phyloP scores from a whole-genome alignment of 2,329 filamentous ascomycete species.

The Chlorencoelia australis region DNA sequence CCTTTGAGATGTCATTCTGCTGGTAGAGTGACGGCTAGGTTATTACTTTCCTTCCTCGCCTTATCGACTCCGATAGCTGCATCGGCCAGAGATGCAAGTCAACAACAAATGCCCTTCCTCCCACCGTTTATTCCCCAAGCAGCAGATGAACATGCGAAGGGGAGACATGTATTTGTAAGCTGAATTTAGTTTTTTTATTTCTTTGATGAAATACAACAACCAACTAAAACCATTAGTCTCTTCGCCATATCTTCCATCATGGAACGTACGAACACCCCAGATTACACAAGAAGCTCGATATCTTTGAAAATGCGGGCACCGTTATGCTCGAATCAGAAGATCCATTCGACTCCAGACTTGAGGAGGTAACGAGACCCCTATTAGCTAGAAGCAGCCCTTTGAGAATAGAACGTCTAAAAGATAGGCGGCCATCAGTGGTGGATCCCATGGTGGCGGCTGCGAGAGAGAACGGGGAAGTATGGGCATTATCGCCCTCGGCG shows the following conservation, averaged over 20 bases:
- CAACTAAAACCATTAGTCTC: constrained; percentile 34
- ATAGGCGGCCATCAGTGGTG: constrained; percentile 66
- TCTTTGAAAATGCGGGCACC: constrained; percentile 41
- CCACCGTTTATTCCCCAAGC: constrained; percentile 28
- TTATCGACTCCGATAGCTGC: constrained; percentile 37
- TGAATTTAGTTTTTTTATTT: background rate
- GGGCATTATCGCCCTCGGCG: constrained; percentile 58
- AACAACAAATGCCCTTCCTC: constrained; percentile 30
- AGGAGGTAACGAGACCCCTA: constrained; percentile 43
- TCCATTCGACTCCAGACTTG: constrained; percentile 32
- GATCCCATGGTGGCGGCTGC: constrained; percentile 69
- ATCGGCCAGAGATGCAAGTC: constrained; percentile 26
- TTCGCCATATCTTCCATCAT: constrained; percentile 90
- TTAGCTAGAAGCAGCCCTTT: constrained; percentile 52
- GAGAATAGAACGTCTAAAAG: constrained; percentile 70
- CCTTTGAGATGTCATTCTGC: constrained; percentile 41
- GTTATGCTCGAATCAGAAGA: constrained; percentile 56
- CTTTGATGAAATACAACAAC: constrained; percentile 1
- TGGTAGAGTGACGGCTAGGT: constrained; percentile 44
- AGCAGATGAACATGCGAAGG: constrained; percentile 34
- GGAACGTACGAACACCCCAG: constrained; percentile 69
- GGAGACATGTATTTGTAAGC: constrained; percentile 44
- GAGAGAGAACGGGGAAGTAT: constrained; percentile 55
- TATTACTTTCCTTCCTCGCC: constrained; percentile 56
- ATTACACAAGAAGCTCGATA: constrained; percentile 68